Conservation (phyloP, 768 basidiomycete species). For the Crassisporium funariophilum region DNA sequence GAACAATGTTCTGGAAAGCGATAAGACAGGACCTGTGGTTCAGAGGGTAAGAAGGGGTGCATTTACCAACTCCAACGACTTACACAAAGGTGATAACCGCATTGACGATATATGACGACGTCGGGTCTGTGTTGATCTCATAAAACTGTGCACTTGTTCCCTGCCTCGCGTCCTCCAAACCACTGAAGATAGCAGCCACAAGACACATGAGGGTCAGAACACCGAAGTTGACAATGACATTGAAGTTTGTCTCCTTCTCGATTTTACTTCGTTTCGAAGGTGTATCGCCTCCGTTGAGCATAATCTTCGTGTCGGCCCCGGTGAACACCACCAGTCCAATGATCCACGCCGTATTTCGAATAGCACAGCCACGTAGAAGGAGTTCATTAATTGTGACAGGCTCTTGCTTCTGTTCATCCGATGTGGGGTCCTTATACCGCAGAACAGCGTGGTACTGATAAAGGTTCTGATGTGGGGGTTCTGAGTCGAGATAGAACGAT, state of each 20-base stretch:
- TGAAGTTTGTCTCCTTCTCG: slow-evolving; percentile 98
- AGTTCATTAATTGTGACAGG: slow-evolving; percentile 90
- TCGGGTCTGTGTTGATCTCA: slow-evolving; percentile 66
- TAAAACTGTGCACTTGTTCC: slow-evolving; percentile 74
- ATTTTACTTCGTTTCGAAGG: slow-evolving; percentile 98
- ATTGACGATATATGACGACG: slow-evolving; percentile 64
- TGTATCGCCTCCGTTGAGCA: slow-evolving; percentile 89
- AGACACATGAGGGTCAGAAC: slow-evolving; percentile 78
- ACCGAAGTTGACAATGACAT: slow-evolving; percentile 91
- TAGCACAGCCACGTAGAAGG: slow-evolving; percentile 85
- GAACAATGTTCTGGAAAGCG: slow-evolving; percentile 97
- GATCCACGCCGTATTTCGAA: slow-evolving; percentile 91
- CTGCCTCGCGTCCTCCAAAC: slow-evolving; percentile 59
- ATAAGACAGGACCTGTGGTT: slow-evolving; percentile 80
- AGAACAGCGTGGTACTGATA: slow-evolving; percentile 90
- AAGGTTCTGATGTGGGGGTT: slow-evolving; percentile 91
- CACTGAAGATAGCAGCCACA: slow-evolving; percentile 74
- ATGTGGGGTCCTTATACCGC: slow-evolving; percentile 61
- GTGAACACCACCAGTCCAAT: slow-evolving; percentile 95
- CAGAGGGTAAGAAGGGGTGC: too few species aligned
- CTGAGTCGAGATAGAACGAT: slow-evolving; percentile 87
- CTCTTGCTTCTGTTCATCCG: slow-evolving; percentile 59
- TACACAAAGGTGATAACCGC: slow-evolving; percentile 91
- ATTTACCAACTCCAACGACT: too few species aligned
- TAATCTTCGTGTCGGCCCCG: slow-evolving; percentile 90